These are phyloP conservation scores for Neodidymelliopsis sp. DNA, from an alignment of 2,329 filamentous ascomycete genomes.

Conservation along the genomic window DNA sequence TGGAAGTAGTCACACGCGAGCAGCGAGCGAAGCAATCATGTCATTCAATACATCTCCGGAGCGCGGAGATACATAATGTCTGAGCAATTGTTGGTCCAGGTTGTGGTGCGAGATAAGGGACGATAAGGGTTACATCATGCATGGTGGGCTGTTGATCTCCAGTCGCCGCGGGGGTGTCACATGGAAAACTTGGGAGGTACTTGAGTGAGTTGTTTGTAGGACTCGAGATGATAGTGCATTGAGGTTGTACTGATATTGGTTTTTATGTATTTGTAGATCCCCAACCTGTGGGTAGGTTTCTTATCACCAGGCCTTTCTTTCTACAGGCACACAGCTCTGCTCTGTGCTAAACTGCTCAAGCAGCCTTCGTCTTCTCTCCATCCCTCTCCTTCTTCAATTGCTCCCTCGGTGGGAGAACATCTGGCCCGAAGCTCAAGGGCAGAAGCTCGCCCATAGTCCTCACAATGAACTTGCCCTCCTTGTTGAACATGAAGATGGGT, in stretches of 20 bases:
- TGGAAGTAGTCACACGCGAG: not conserved
- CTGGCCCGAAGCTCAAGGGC: conserved; percentile 63
- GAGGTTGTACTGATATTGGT: too few relatives aligned
- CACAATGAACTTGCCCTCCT: conserved; percentile 74
- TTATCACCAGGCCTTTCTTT: too few relatives aligned
- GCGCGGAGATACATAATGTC: conserved; percentile 46
- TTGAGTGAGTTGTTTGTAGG: too few relatives aligned
- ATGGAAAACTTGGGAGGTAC: too few relatives aligned
- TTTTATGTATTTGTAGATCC: too few relatives aligned
- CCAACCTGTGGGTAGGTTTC: too few relatives aligned
- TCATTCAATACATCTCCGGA: conserved; percentile 42
- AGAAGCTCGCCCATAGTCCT: conserved; percentile 70
- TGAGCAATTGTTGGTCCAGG: conserved; percentile 14
- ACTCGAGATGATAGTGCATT: too few relatives aligned
- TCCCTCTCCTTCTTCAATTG: conserved; percentile 38
- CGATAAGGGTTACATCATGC: conserved; percentile 16
- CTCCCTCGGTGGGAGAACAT: conserved; percentile 52
- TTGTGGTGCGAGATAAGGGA: conserved; percentile 8
- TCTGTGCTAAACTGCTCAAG: not conserved
- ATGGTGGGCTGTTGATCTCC: conserved; percentile 3
- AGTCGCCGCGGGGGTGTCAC: conserved; percentile 14
- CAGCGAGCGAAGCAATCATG: conserved; percentile 18
- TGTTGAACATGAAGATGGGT: conserved; percentile 93
- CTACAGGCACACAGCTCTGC: not conserved
- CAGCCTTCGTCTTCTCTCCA: conserved; percentile 33